Conservation (phyloP, 2,329 filamentous ascomycete genomes). For the Sarocladium oryzae region DNA sequence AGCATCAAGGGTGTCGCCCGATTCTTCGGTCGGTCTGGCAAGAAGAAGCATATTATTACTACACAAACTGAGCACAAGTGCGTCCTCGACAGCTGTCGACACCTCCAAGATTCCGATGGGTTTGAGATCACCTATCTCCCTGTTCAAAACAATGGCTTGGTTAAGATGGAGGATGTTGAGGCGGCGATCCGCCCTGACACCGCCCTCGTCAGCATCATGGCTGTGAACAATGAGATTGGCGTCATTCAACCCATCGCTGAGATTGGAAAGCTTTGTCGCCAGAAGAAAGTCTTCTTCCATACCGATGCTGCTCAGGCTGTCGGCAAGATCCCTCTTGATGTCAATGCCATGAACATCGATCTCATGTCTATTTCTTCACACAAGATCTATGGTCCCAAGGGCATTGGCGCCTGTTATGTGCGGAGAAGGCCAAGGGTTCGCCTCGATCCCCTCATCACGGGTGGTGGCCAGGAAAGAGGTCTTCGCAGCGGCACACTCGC, state of each 20-base stretch:
- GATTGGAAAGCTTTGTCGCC: conserved; percentile 86
- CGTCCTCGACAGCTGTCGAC: conserved; percentile 91
- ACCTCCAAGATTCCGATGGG: conserved; percentile 85
- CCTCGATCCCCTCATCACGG: conserved; percentile 91
- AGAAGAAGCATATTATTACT: conserved; percentile 98
- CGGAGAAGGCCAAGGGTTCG: conserved; percentile 87
- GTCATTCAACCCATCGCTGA: conserved; percentile 95
- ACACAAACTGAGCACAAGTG: conserved; percentile 99
- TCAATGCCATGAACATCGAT: conserved; percentile 97
- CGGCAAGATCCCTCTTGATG: conserved; percentile 95
- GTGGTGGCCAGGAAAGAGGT: conserved; percentile 93
- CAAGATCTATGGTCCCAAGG: conserved; percentile 98
- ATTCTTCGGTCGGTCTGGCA: conserved; percentile 86
- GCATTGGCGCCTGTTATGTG: conserved; percentile 93
- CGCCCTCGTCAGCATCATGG: conserved; percentile 91
- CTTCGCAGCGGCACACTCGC: conserved; percentile 90
- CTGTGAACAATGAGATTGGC: conserved; percentile 98
- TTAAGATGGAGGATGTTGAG: conserved; percentile 78
- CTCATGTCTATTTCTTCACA: conserved; percentile 98
- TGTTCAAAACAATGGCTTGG: conserved; percentile 77
- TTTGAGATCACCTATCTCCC: conserved; percentile 96
- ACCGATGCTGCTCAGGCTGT: conserved; percentile 94
- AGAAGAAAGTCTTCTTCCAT: conserved; percentile 96
- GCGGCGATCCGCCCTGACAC: conserved; percentile 88
- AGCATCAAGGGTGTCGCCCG: conserved; percentile 96